These are phyloP conservation scores for Pythium rishiriense DNA, from an alignment of 352 stramenopile species.

Conservation along the genomic window DNA sequence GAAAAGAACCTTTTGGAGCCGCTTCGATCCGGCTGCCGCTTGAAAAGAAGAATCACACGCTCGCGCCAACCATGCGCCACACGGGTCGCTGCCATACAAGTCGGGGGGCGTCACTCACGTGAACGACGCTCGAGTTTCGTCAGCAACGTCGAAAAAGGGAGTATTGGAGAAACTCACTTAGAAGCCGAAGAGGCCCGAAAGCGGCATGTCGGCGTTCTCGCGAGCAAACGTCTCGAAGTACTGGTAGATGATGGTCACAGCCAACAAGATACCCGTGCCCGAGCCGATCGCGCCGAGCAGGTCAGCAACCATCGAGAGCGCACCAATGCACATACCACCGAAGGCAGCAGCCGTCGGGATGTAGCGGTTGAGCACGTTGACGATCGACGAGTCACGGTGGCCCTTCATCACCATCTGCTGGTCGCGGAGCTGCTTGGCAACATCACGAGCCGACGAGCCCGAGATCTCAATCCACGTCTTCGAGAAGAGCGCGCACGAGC, in stretches of 20 bases:
- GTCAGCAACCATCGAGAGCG: conserved; percentile 98
- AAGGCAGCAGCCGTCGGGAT: conserved; percentile 99
- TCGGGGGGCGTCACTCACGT: neutral
- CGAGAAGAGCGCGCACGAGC: conserved; percentile 98
- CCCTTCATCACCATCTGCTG: conserved; percentile 99
- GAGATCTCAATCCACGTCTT: conserved; percentile 99
- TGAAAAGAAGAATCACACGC: conserved; percentile 2
- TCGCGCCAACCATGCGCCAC: neutral
- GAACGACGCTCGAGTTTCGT: conserved; percentile 12
- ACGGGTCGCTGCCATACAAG: neutral
- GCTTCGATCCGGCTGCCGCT: conserved; percentile 25
- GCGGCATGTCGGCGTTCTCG: conserved; percentile 87
- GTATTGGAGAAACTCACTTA: conserved; percentile 41
- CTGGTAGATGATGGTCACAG: conserved; percentile 99
- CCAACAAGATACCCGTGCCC: conserved; percentile 98
- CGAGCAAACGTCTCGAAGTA: conserved; percentile 98
- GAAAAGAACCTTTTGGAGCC: conserved; percentile 67
- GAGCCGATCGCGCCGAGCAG: conserved; percentile 98
- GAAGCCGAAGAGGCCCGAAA: conserved; percentile 83
- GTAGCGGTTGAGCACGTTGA: conserved; percentile 99
- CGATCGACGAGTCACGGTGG: conserved; percentile 96
- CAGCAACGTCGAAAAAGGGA: conserved; percentile 9
- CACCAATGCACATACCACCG: conserved; percentile 99
- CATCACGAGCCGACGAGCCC: conserved; percentile 95
- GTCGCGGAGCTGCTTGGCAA: conserved; percentile 98